A percentile compares a stretch with the other conserved stretches of the same genome.
Conservation (phyloP, 345 rosid genomes). For the Syzygium grande region DNA sequence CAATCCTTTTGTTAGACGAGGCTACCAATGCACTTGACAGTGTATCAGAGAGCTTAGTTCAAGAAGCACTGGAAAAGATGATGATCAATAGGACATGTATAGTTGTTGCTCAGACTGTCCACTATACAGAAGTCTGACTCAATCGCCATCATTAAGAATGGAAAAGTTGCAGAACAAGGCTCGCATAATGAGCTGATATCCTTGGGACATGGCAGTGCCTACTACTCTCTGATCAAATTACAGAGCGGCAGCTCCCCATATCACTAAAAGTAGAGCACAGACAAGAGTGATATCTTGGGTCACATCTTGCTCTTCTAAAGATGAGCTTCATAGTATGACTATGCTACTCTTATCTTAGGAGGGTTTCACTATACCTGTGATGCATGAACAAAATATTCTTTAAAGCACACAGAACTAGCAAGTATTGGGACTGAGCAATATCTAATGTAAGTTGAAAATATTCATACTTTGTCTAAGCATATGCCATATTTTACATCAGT, state of each 20-base stretch:
- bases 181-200: conserved; percentile 42
- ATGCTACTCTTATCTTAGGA: neutral
- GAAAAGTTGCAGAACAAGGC: conserved; percentile 46
- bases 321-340: neutral
- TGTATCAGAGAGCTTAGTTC: conserved; percentile 44
- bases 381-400: neutral
- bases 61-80: conserved; percentile 63
- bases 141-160: conserved; percentile 45
- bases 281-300: neutral
- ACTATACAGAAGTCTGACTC: conserved; percentile 46
- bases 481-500: neutral
- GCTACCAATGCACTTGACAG: conserved; percentile 73
- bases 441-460: neutral
- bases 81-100: conserved; percentile 45
- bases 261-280: neutral
- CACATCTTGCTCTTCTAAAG: neutral
- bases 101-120: conserved; percentile 47
- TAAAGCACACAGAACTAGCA: neutral
- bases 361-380: neutral
- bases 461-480: neutral
- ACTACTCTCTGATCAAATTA: conserved; percentile 27
- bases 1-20: conserved; percentile 60
- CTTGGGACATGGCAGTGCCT: conserved; percentile 27
- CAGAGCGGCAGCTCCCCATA: conserved; percentile 21
- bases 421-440: neutral